phyloP scores from a whole-genome alignment of 2,329 filamentous ascomycete genomes.

The Amauroascus verrucosus region DNA sequence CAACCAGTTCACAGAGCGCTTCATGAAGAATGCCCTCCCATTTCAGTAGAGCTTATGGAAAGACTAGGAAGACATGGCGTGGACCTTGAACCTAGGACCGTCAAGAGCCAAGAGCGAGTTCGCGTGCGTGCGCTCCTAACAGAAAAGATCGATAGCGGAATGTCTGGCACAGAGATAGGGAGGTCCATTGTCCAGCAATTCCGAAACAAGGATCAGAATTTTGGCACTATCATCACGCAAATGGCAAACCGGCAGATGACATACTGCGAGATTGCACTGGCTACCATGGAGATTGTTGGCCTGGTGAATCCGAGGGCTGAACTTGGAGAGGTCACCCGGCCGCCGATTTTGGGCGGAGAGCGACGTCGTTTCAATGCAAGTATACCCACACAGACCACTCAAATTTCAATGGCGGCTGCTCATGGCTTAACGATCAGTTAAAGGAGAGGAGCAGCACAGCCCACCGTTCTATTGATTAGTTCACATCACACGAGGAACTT shows the following conservation, averaged over 20 bases:
- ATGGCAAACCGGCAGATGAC: constrained; percentile 8
- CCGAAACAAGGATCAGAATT: constrained; percentile 13
- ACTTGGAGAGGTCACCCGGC: neutral
- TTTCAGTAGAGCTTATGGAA: constrained; percentile 2
- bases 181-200: constrained; percentile 10
- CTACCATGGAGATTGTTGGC: constrained; percentile 12
- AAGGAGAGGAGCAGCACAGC: neutral
- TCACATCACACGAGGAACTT: neutral
- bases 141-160: constrained; percentile 5
- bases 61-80: neutral
- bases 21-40: neutral
- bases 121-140: neutral
- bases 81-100: neutral
- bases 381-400: neutral
- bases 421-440: neutral
- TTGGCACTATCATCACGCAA: constrained; percentile 14
- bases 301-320: neutral
- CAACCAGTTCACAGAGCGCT: neutral
- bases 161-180: constrained; percentile 15
- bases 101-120: constrained; percentile 3
- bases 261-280: constrained; percentile 15
- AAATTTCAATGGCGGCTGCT: neutral
- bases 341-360: neutral
- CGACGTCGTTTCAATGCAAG: neutral
- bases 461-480: neutral